Conservation (phyloP, 2,329 filamentous ascomycete genomes). For the Colletotrichum sp. region DNA sequence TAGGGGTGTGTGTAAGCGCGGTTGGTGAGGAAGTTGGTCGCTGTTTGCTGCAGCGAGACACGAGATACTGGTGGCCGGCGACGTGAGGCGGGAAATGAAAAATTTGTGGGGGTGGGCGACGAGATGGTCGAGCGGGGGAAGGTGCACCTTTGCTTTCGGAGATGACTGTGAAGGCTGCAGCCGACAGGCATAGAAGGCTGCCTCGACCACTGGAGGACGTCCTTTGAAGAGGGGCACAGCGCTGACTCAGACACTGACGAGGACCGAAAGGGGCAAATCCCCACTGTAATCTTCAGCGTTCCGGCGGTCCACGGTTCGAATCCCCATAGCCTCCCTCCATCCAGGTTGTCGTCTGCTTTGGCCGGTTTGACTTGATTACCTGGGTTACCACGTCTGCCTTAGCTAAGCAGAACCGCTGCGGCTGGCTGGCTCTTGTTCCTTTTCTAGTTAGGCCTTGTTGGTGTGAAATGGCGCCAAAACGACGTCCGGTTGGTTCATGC, state of each 20-base stretch:
- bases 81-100: conserved; percentile 24
- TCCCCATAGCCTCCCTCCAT: neutral
- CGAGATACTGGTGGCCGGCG: conserved; percentile 20
- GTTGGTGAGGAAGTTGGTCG: neutral
- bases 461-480: neutral
- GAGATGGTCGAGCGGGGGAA: conserved; percentile 37
- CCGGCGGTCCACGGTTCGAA: neutral
- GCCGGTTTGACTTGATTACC: neutral
- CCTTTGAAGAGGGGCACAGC: neutral
- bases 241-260: neutral
- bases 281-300: neutral
- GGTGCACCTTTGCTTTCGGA: neutral
- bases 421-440: neutral
- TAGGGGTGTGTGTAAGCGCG: conserved; percentile 11
- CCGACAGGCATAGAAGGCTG: neutral
- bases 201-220: neutral
- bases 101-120: conserved; percentile 26
- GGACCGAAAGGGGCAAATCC: neutral
- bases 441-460: neutral
- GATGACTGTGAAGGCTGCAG: neutral
- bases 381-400: neutral
- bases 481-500: neutral
- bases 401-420: neutral
- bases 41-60: conserved; percentile 7
- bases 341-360: neutral